Evolutionary conservation across 2,329 filamentous ascomycete species (phyloP), one percentile per base, ranked within the genome.

Genomic region (Elsinoe perseae): DNA sequence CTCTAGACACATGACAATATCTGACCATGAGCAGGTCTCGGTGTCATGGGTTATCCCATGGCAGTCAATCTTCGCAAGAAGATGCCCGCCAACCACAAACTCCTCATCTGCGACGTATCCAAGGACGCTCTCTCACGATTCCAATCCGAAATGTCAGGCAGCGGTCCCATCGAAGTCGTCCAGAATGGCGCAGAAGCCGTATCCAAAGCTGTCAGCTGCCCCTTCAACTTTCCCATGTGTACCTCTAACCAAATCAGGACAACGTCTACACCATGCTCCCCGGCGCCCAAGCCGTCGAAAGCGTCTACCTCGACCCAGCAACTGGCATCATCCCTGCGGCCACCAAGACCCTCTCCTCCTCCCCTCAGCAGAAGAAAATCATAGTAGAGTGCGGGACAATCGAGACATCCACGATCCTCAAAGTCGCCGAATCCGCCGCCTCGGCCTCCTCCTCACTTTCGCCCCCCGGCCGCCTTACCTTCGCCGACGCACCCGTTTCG

Each of bases 11-110:
- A 14, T 36, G 4, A 36, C 32, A 36, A 5, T 14, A 12, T 14
- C 21, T 48, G 18, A 48, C 25, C 2, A 4, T n/a, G 20, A 7
- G 2, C 25, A 56, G 71, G 71, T 54, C 64, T 73, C 1, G 72
- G 71, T 5, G 69, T 72, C 30, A 73, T 74, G 71, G 71, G 71
- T 50, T 73, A 69, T 44, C 69, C 70, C 27, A 73, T 73, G 72
- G 71, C 71, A 23, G 61, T 69, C 12, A 73, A 73, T 56, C 64
- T 73, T 0, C 67, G 71, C 2, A 65, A 68, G 63, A 70, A 70
- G 21, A 65, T 73, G 40, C 60, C 62, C 18, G 25, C 60, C 0
- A 59, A 61, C 1, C 61, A 67, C 43, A 71, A 62, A 2, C 63
- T 74, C 14, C 60, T 72, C 5, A 66, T 73, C 27, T 70, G 67